Base-by-base conservation (phyloP, 371 early-diverging fungal species). In the Mucor sp. region DNA sequence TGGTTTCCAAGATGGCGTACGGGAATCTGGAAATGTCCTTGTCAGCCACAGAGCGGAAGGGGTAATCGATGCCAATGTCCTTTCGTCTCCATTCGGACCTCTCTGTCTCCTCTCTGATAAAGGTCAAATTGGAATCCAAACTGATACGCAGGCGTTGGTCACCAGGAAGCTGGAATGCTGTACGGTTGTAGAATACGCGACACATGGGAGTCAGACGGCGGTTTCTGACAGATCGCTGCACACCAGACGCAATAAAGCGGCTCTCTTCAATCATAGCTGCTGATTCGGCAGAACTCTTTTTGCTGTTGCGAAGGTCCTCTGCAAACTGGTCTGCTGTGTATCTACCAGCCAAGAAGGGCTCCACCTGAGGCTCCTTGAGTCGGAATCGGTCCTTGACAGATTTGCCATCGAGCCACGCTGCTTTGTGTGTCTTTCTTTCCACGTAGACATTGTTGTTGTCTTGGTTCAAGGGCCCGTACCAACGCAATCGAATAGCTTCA, bases 151-250 rank as follows among this genome's bases (percentile, higher is more conserved):
- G 94, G 44, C 95, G 89, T 15, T 99, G 95, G 78, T 98, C 98
- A 32, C 97, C 97, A 2, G 99, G 99, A n/a, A 68, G 78, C 79
- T 99, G 99, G 88, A 99, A 99, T 1, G 99, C 99, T 8, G 96
- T 97, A 73, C 99, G 92, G 78, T 97, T 98, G 83, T 99, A 99
- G 70, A 96, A 97, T 0, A 98, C 96, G 55, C 99, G 93, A 67
- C 94, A 78, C 15, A 90, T 86, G 37, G 99, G 99, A 17, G 82
- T 74, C 39, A 99, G 81, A 4, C 87, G 79, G 75, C 92, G 94
- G 19, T 89, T 78, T 8, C 81, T 71, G n/a, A 99, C 87, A n/a
- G 93, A 87, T 8, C 80, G 67, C 69, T 94, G 96, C 50, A 99
- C 87, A 68, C 98, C 97, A 4, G 78, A 72, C 15, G 96, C 89